Percentiles rank a stretch among this genome's conserved stretches.
These are phyloP conservation scores for Amaranthus tricolor DNA, from an alignment of 179 eudicot genomes.

Conservation along the genomic window DNA sequence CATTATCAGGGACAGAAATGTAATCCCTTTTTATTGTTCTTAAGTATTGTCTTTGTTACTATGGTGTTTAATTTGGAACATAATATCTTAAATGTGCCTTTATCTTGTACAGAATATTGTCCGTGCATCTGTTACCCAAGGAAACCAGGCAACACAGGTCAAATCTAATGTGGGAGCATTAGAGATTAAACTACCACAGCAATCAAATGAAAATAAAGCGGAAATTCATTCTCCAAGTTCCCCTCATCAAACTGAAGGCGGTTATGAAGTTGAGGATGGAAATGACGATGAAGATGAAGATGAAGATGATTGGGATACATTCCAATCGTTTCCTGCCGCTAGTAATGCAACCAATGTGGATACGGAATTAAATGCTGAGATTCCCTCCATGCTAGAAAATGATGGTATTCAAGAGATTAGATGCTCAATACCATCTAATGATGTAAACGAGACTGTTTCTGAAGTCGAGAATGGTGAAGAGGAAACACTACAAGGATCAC, in stretches of 20 bases:
- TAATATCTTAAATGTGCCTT: constrained; percentile 5
- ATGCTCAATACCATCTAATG: constrained; percentile 6
- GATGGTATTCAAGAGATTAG: constrained; percentile 20
- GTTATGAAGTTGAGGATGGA: constrained; percentile 51
- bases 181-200: constrained; percentile 72
- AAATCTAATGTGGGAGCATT: constrained; percentile 46
- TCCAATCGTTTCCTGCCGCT: constrained; percentile 87
- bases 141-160: constrained; percentile 39
- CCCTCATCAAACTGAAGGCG: constrained; percentile 26
- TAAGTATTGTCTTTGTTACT: not conserved
- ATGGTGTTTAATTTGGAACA: not conserved
- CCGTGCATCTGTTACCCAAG: constrained; percentile 91
- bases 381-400: constrained; percentile 20
- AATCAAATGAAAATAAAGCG: constrained; percentile 39
- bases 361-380: constrained; percentile 27
- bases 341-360: constrained; percentile 39
- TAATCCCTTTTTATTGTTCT: not conserved
- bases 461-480: not conserved
- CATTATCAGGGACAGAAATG: not conserved
- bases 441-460: constrained; percentile 6
- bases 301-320: constrained; percentile 96
- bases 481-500: constrained; percentile 12
- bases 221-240: constrained; percentile 28
- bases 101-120: constrained; percentile 61
- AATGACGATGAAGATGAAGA: constrained; percentile 27